phyloP scores from a whole-genome alignment of 2,329 filamentous ascomycete genomes.

The Exophiala spinifera region DNA sequence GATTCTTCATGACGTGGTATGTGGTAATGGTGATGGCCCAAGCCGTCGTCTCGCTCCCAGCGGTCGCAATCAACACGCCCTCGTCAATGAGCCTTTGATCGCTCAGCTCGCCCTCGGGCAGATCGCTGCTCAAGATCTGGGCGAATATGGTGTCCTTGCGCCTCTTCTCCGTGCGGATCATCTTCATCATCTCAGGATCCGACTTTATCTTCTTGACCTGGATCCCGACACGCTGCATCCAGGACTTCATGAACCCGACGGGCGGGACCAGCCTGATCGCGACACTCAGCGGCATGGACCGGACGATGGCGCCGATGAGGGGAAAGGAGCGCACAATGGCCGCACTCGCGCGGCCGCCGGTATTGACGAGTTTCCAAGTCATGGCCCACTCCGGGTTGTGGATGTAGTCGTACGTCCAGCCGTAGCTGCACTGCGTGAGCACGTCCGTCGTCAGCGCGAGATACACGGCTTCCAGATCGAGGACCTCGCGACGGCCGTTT shows the following conservation, averaged over 20 bases:
- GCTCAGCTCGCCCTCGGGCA: conserved; percentile 28
- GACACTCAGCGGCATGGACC: conserved; percentile 18
- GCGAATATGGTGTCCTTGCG: conserved; percentile 27
- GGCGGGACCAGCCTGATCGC: conserved; percentile 16
- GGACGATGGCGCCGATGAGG: conserved; percentile 24
- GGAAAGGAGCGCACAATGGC: conserved; percentile 28
- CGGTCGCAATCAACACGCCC: conserved; percentile 31
- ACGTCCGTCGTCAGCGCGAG: conserved; percentile 36
- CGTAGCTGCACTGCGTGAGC: conserved; percentile 39
- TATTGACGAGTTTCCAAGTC: conserved; percentile 25
- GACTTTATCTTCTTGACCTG: conserved; percentile 23
- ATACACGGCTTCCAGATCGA: conserved; percentile 21
- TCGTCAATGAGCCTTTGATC: conserved; percentile 34
- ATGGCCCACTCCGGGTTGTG: conserved; percentile 32
- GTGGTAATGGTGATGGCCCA: conserved; percentile 24
- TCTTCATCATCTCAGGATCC: conserved; percentile 19
- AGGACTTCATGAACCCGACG: conserved; percentile 22
- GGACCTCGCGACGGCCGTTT: conserved; percentile 6
- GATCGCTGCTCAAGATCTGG: conserved; percentile 20
- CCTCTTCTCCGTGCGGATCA: conserved; percentile 19
- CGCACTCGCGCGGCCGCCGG: conserved; percentile 16
- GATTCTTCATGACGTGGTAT: conserved; percentile 23
- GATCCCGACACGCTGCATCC: conserved; percentile 21
- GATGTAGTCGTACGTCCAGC: conserved; percentile 33
- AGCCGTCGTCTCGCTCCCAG: conserved; percentile 24